A percentile compares a stretch with the other conserved stretches of the same genome.
phyloP scores from a whole-genome alignment of 139 green algal species.

The Volvox africanus region DNA sequence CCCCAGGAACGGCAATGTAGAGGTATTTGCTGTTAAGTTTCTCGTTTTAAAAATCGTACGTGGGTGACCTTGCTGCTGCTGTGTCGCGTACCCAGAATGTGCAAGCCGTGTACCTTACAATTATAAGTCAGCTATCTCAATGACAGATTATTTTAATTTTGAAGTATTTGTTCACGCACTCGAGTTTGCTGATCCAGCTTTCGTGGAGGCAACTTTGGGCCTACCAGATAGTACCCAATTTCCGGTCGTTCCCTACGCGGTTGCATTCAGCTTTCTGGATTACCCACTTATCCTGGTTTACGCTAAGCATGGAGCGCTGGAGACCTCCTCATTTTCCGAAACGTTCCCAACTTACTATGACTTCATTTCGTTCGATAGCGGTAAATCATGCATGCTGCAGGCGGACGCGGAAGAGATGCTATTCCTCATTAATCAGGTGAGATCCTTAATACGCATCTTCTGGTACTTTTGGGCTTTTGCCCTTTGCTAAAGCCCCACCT shows the following conservation, averaged over 20 bases:
- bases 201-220: conserved; percentile 19
- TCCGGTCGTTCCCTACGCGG: conserved; percentile 7
- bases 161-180: conserved; percentile 46
- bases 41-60: neutral
- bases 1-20: too few species aligned
- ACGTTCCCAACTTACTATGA: conserved; percentile 8
- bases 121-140: neutral
- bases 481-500: neutral
- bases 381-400: conserved; percentile 46
- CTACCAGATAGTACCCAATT: neutral
- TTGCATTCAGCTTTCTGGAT: conserved; percentile 56
- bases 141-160: conserved; percentile 42
- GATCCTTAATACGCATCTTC: neutral
- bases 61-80: neutral
- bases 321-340: neutral
- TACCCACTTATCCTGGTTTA: conserved; percentile 56
- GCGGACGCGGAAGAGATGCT: conserved; percentile 46
- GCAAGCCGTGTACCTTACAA: neutral
- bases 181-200: conserved; percentile 34
- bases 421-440: conserved; percentile 53
- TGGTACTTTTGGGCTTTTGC: neutral
- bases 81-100: neutral
- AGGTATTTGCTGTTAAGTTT: too few species aligned
- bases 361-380: conserved; percentile 38
- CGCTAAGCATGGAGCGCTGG: conserved; percentile 20